Evolutionary conservation across 2,329 filamentous ascomycete genomes (phyloP).

Genomic region (Sarocladium strictum): DNA sequence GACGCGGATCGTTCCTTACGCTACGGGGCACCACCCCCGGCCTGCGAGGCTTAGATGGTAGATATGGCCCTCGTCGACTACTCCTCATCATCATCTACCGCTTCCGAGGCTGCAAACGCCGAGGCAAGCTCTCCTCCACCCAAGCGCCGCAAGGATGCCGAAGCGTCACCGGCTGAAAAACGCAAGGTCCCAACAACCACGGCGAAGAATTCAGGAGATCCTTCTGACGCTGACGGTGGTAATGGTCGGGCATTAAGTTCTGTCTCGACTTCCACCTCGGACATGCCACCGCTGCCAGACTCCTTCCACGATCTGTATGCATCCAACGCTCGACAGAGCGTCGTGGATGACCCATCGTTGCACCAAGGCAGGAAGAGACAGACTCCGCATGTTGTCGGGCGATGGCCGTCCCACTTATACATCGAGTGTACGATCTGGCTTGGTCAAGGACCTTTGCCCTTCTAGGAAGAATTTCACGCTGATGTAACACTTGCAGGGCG

Average conservation of each 20-base stretch:
- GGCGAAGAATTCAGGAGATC: background rate
- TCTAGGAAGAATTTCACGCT: background rate
- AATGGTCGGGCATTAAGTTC: background rate
- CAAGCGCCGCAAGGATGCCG: conserved; percentile 27
- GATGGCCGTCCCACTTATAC: conserved; percentile 91
- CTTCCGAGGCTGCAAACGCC: conserved; percentile 16
- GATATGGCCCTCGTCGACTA: conserved; percentile 62
- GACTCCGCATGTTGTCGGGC: conserved; percentile 78
- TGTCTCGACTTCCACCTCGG: conserved; percentile 13
- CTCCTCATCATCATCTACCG: conserved; percentile 38
- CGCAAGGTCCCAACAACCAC: background rate
- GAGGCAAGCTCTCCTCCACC: conserved; percentile 25
- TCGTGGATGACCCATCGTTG: conserved; percentile 73
- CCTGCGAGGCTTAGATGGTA: background rate
- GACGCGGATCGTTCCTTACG: background rate
- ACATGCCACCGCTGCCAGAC: conserved; percentile 68
- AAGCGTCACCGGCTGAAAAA: background rate
- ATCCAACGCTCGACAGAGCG: conserved; percentile 69
- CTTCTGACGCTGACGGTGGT: conserved; percentile 7
- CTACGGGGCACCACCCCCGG: background rate
- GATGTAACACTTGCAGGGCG: conserved; percentile 39
- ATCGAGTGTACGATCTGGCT: conserved; percentile 65
- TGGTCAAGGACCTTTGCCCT: background rate
- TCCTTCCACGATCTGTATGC: conserved; percentile 88
- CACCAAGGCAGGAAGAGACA: conserved; percentile 80